These are phyloP conservation scores for Scytalidium sp. DNA, from an alignment of 2,329 filamentous ascomycete species.

Conservation along the genomic window DNA sequence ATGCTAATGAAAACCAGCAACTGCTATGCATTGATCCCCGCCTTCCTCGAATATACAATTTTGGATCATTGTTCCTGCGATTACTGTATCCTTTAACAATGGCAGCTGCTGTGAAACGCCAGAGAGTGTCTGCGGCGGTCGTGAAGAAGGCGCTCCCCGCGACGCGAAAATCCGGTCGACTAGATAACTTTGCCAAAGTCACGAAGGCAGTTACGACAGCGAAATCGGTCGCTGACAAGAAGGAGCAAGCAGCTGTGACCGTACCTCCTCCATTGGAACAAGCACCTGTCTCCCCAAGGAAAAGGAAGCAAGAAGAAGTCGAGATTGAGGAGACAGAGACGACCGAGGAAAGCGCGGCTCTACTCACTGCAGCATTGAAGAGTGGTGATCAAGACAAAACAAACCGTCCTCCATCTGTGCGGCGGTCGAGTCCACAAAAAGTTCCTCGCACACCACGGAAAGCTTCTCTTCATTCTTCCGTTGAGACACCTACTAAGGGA, in stretches of 20 bases:
- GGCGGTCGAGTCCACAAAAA: slow-evolving; percentile 6
- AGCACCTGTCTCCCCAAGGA: slow-evolving; percentile 26
- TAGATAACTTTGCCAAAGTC: slow-evolving; percentile 40
- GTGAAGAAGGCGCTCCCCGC: slow-evolving; percentile 12
- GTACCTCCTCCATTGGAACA: slow-evolving; percentile 28
- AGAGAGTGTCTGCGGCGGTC: slow-evolving; percentile 21
- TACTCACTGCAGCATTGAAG: slow-evolving; percentile 5
- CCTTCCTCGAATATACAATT: slow-evolving; percentile 14
- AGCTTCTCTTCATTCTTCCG: slow-evolving; percentile 12
- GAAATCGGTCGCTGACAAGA: slow-evolving; percentile 31
- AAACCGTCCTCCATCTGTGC: slow-evolving; percentile 12
- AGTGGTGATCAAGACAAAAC: slow-evolving; percentile 12
- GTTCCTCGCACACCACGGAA: slow-evolving; percentile 23
- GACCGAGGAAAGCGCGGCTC: slow-evolving; percentile 5
- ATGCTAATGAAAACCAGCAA: background rate
- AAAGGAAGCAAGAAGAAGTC: slow-evolving; percentile 23
- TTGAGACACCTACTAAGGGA: slow-evolving; percentile 28
- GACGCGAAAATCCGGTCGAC: slow-evolving; percentile 28
- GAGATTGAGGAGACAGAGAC: slow-evolving; percentile 17
- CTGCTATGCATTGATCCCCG: slow-evolving; percentile 12
- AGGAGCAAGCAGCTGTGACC: slow-evolving; percentile 19
- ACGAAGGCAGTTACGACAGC: slow-evolving; percentile 34
- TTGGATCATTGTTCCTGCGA: slow-evolving; percentile 16
- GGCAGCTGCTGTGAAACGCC: slow-evolving; percentile 24
- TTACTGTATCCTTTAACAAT: slow-evolving; percentile 20